These are phyloP conservation scores for Garcia nutans DNA, from an alignment of 345 rosid species.

Conservation along the genomic window DNA sequence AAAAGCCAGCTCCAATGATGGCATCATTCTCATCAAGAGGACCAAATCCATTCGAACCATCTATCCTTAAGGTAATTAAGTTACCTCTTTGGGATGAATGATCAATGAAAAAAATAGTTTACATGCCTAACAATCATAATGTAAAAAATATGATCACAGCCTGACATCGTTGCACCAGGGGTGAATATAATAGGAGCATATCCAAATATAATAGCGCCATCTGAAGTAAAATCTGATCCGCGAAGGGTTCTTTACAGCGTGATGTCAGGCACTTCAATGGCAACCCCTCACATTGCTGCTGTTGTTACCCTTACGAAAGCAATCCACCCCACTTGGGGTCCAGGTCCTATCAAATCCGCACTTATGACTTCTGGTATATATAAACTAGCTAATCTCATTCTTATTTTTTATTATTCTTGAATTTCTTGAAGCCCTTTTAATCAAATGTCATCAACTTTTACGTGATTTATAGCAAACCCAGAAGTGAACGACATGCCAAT, in stretches of 20 bases:
- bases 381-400: too few relatives aligned
- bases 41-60: constrained; percentile 8
- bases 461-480: constrained; percentile 3
- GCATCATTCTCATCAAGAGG: constrained; percentile 39
- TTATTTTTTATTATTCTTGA: not conserved
- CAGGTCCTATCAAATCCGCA: constrained; percentile 48
- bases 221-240: not conserved
- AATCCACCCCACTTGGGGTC: constrained; percentile 45
- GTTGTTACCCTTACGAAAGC: constrained; percentile 41
- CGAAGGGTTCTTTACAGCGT: constrained; percentile 15
- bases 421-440: too few relatives aligned
- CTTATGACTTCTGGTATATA: constrained; percentile 44
- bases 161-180: constrained; percentile 46
- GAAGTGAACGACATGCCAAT: constrained; percentile 9
- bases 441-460: too few relatives aligned
- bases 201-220: constrained; percentile 13
- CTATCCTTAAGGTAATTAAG: constrained; percentile 16
- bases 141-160: constrained; percentile 20
- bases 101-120: too few relatives aligned
- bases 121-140: not conserved
- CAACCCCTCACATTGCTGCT: constrained; percentile 41
- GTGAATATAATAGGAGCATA: constrained; percentile 41
- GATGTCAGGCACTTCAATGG: constrained; percentile 42
- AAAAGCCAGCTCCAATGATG: constrained; percentile 13
- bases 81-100: too few relatives aligned